Evolutionary conservation across 805 yeast species (phyloP).

Genomic region (Kazachstania africana): DNA sequence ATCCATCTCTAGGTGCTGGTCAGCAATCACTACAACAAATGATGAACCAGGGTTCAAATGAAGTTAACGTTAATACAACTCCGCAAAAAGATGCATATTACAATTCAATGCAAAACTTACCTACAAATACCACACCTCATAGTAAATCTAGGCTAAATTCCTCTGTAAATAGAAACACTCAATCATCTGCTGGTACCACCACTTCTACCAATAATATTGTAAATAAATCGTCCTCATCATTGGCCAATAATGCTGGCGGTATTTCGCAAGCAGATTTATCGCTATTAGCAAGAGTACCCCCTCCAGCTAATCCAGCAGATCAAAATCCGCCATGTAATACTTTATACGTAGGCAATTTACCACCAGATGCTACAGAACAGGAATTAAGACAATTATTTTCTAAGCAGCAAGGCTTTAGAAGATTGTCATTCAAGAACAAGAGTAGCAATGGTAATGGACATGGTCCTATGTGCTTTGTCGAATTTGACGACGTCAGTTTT

Average conservation of each 20-base stretch:
- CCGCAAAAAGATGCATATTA: not conserved
- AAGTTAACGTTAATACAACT: not conserved
- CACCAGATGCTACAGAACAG: slow-evolving; percentile 89
- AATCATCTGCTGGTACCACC: not conserved
- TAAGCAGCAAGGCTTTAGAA: slow-evolving; percentile 79
- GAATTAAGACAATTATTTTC: slow-evolving; percentile 77
- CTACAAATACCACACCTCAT: no score
- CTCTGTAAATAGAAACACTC: not conserved
- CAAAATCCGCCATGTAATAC: slow-evolving; percentile 98
- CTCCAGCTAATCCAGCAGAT: slow-evolving; percentile 93
- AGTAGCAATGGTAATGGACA: slow-evolving; percentile 35
- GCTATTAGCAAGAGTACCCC: slow-evolving; percentile 63
- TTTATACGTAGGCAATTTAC: slow-evolving; percentile 85
- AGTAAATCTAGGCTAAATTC: not conserved
- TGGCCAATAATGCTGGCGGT: slow-evolving; percentile 8
- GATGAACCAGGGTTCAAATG: no score
- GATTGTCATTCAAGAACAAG: slow-evolving; percentile 81
- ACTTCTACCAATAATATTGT: not conserved
- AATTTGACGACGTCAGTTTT: slow-evolving; percentile 83
- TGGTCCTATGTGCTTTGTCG: slow-evolving; percentile 98
- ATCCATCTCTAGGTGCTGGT: not conserved
- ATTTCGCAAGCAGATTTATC: slow-evolving; percentile 45
- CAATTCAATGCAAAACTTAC: not conserved
- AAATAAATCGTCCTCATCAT: slow-evolving; percentile 4
- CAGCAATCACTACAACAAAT: slow-evolving; percentile 10